Evolutionary conservation across 805 yeast species (phyloP), one percentile per base, ranked within the genome.

Genomic region (Metschnikowia gelsemii): DNA sequence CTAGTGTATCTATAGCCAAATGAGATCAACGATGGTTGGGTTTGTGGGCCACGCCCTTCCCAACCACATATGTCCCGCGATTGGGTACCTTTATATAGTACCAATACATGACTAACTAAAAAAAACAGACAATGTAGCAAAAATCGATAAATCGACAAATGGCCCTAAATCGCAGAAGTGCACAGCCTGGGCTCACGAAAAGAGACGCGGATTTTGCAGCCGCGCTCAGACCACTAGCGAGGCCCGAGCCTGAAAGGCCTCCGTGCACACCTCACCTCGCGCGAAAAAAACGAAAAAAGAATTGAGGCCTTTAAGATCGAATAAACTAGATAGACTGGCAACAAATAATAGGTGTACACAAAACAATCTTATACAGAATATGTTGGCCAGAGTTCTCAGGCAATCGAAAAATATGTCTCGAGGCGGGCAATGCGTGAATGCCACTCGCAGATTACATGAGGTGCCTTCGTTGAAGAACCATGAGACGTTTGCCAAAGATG

Each of bases 381-480:
- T 42, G 45, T 42, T 42, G 17, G 7, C 38, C 35, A 36, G 30
- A 23, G 28, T 32, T 3, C 38, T 37, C 26, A 22, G 38, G 25
- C 27, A 19, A 8, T 18, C 39, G 14, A 14, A 20, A 7, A 20
- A 20, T 4, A 23, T 25, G 7, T 14, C 31, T 2, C 8, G n/a
- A 23, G 8, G 38, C 30, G n/a, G 27, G 29, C 18, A 8, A 17
- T 24, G 24, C n/a, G 16, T 35, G 11, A 11, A 20, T 13, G n/a
- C 30, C 6, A 26, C 32, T 37, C 45, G 45, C 24, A n/a, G 13
- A 25, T 28, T 86, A 17, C 95, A 86, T 60, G 68, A 77, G 2
- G 84, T 82, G 4, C 95, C 96, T 5, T 62, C 52, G 25, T 66
- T 87, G 28, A 59, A 68, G 4, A 57, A 68, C 35, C 68, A 70